These are phyloP conservation scores for Dactylonectria macrodidyma DNA, from an alignment of 2,329 filamentous ascomycete genomes.

Conservation along the genomic window DNA sequence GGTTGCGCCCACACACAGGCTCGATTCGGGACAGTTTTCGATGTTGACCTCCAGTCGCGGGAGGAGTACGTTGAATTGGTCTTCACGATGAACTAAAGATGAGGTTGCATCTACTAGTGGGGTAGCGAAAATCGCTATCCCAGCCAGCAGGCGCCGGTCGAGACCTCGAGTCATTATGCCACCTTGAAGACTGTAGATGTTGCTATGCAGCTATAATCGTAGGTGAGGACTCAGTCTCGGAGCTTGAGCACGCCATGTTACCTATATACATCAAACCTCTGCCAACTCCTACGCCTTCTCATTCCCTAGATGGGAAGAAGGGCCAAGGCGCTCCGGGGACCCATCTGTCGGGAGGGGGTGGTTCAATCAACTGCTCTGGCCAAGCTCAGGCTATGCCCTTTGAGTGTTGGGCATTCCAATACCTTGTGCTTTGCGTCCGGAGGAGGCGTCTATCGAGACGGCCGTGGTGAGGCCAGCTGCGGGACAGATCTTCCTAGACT, in stretches of 20 bases:
- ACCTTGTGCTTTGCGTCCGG: constrained; percentile 17
- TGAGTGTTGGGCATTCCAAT: constrained; percentile 23
- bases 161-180: constrained; percentile 27
- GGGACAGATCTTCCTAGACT: constrained; percentile 19
- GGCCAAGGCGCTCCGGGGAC: background rate
- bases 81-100: constrained; percentile 25
- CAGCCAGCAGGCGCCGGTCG: constrained; percentile 30
- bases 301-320: constrained; percentile 17
- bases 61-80: constrained; percentile 28
- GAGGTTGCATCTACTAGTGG: constrained; percentile 26
- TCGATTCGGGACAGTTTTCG: constrained; percentile 29
- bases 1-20: constrained; percentile 29
- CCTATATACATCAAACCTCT: constrained; percentile 24
- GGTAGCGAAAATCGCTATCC: constrained; percentile 15
- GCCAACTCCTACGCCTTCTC: constrained; percentile 1
- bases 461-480: background rate
- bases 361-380: constrained; percentile 22
- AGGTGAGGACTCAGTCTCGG: background rate
- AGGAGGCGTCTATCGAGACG: constrained; percentile 15
- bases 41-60: constrained; percentile 26
- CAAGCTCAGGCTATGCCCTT: constrained; percentile 16
- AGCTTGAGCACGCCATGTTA: constrained; percentile 17
- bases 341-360: constrained; percentile 16
- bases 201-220: constrained; percentile 15
- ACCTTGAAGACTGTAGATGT: constrained; percentile 15